Base-by-base conservation (phyloP, 2,329 filamentous ascomycete genomes). In the Aspergillus intermedius region DNA sequence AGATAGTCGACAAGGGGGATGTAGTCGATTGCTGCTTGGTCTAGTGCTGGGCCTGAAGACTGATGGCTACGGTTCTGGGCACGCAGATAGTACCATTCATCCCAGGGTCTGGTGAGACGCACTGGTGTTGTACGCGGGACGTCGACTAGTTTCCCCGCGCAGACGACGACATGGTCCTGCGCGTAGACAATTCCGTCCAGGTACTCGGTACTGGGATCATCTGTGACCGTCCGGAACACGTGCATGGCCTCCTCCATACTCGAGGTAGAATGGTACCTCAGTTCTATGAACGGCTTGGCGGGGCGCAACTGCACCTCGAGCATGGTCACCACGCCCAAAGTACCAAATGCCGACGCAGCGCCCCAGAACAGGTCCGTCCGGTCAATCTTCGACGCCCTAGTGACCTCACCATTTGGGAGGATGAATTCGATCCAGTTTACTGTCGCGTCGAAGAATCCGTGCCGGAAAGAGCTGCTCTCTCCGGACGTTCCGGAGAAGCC, bases 71-170 rank as follows among this genome's bases (percentile, higher is more conserved):
- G 44, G 13, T 30, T 32, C 7, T 47, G 53, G 1, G 79, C 84
- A 54, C 86, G 84, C 2, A 88, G 69, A 51, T 88, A 89, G 60
- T 87, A 88, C 87, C 86, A 90, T 0, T 83, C 80, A 54, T 90
- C 86, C 3, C 63, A 65, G 0, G 77, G 69, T 9, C 77, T 71
- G n/a, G 77, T 78, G 63, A 88, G 86, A 0, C 62, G 71, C 21
- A 67, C 68, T 1, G 69, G 57, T 41, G 61, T 62, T 2, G 53
- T 50, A 1, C 63, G 67, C 1, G 50, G 34, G 0, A 69, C 60
- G 45, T 85, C 71, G 0, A 75, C 75, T 13, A 86, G 68, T 8
- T 71, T 72, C 0, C 86, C 86, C 0, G 76, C 73, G 61, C 84
- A 84, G 40, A 88, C 67, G 1, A 86, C 74, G 0, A 80, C 79